A percentile compares a stretch with the other conserved stretches of the same genome.
Conservation (phyloP, 192 early-diverging fungal genomes). For the Podila verticillata region DNA sequence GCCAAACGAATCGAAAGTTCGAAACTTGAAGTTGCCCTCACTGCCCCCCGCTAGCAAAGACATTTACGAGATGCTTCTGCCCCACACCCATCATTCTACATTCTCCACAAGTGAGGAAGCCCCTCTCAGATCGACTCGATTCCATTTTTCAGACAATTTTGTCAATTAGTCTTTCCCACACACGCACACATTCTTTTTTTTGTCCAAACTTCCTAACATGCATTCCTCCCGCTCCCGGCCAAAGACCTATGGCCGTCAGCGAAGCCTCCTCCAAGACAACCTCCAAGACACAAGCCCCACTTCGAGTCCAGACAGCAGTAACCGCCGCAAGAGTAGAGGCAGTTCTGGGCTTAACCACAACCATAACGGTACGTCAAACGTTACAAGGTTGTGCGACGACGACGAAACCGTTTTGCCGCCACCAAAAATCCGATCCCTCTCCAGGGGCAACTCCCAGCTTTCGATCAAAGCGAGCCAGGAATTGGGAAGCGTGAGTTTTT, state of each 20-base stretch:
- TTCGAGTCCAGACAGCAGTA: not conserved
- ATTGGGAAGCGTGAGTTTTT: not conserved
- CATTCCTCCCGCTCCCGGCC: not conserved
- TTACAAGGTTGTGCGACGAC: not conserved
- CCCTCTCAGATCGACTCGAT: too few species aligned
- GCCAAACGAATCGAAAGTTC: too few species aligned
- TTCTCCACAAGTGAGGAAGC: too few species aligned
- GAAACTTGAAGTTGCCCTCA: too few species aligned
- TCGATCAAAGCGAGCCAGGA: not conserved
- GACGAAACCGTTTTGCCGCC: not conserved
- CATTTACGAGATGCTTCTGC: too few species aligned
- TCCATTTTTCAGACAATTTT: too few species aligned
- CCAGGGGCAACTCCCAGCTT: not conserved
- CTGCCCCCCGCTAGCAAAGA: too few species aligned
- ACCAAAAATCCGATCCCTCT: not conserved
- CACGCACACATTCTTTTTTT: not conserved
- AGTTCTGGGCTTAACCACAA: too few species aligned
- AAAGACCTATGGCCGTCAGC: slow-evolving; percentile 32
- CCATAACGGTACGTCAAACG: not conserved
- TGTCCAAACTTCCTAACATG: not conserved
- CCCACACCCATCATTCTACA: too few species aligned
- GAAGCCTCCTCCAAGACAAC: slow-evolving; percentile 21
- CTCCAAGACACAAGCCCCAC: not conserved
- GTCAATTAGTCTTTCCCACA: too few species aligned
- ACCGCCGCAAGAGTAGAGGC: not conserved